Evolutionary conservation across 306 rosid species (phyloP).

Genomic region (Prunus mira): DNA sequence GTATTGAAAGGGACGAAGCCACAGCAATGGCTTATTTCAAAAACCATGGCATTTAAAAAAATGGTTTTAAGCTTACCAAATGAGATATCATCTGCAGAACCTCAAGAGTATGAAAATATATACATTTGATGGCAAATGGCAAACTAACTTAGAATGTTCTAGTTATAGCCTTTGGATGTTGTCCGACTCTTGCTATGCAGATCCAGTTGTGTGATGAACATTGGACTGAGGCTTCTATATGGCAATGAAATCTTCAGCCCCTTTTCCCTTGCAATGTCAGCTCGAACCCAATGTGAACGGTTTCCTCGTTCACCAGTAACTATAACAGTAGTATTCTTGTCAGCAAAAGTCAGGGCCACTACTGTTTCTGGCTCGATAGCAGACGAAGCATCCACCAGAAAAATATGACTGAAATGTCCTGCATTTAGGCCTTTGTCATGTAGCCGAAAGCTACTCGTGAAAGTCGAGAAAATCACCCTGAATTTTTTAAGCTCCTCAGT

Average conservation of each 20-base stretch:
- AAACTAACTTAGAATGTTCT: too few relatives aligned
- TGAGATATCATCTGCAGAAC: neutral
- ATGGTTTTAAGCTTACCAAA: neutral
- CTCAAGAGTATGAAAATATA: neutral
- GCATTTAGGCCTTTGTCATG: constrained; percentile 25
- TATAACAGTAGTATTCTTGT: constrained; percentile 24
- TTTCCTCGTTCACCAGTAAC: constrained; percentile 22
- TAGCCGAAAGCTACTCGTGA: constrained; percentile 30
- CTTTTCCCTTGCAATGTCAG: constrained; percentile 19
- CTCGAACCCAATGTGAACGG: constrained; percentile 14
- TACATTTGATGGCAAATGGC: neutral
- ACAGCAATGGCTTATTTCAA: neutral
- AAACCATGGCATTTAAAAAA: neutral
- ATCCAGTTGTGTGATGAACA: constrained; percentile 5
- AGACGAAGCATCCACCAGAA: constrained; percentile 37
- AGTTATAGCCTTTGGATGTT: neutral
- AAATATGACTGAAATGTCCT: constrained; percentile 35
- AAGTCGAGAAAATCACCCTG: constrained; percentile 40
- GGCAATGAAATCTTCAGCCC: constrained; percentile 22
- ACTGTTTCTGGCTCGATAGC: constrained; percentile 34
- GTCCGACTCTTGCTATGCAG: neutral
- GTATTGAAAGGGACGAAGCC: neutral
- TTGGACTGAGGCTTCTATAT: neutral
- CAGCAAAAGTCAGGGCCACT: constrained; percentile 30
- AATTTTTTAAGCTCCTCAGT: constrained; percentile 9